phyloP scores from a whole-genome alignment of 2,329 filamentous ascomycete genomes.

The Sarocladium brachiariae region DNA sequence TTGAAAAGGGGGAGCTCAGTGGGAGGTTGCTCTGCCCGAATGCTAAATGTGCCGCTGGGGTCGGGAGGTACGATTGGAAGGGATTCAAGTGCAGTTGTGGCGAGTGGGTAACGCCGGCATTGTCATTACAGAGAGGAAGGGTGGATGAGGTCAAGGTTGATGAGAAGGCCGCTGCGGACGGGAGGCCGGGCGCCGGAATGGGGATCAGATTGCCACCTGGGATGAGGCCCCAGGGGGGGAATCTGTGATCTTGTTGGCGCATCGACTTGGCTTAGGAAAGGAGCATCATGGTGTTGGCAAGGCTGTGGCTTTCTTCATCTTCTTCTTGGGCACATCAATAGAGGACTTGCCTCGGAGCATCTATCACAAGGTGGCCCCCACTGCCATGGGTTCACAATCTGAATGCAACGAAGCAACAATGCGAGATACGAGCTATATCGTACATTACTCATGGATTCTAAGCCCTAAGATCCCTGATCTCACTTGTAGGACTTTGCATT shows the following conservation, averaged over 20 bases:
- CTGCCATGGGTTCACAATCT: no score
- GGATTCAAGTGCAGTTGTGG: slow-evolving; percentile 89
- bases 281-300: no score
- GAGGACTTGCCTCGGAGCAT: no score
- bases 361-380: no score
- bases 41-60: slow-evolving; percentile 66
- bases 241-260: slow-evolving; percentile 19
- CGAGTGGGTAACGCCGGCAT: slow-evolving; percentile 84
- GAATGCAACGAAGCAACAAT: no score
- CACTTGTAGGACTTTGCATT: no score
- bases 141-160: slow-evolving; percentile 60
- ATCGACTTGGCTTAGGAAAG: no score
- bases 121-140: slow-evolving; percentile 74
- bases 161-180: slow-evolving; percentile 14
- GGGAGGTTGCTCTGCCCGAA: slow-evolving; percentile 82
- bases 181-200: slow-evolving; percentile 23
- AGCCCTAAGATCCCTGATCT: no score
- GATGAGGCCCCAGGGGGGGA: slow-evolving; percentile 24
- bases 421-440: no score
- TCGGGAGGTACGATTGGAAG: slow-evolving; percentile 95
- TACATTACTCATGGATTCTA: no score
- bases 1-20: slow-evolving; percentile 75
- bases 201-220: slow-evolving; percentile 53
- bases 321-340: no score
- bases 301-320: no score